Evolutionary conservation across 257 asterid genomes (phyloP).

Genomic region (Catharanthus roseus): DNA sequence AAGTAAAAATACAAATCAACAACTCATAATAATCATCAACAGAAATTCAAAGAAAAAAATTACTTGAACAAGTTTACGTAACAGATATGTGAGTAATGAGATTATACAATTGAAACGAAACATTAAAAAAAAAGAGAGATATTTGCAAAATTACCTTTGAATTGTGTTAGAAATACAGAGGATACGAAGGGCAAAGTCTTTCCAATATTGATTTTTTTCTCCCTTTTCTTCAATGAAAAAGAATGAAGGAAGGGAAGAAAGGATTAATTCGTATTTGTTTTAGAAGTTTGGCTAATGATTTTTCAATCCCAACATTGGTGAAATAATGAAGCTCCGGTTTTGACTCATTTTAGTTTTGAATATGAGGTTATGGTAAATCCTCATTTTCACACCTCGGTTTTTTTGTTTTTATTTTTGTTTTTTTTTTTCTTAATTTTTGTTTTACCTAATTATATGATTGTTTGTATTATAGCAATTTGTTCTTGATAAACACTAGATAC

Average conservation of each 20-base stretch:
- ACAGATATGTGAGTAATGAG: no score
- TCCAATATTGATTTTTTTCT: background rate
- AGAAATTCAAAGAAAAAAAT: background rate
- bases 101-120: no score
- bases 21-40: no score
- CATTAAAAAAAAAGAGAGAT: background rate
- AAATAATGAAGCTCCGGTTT: conserved; percentile 18
- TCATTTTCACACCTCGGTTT: conserved; percentile 32
- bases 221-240: background rate
- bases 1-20: background rate
- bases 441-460: no score
- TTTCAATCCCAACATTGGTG: background rate
- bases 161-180: background rate
- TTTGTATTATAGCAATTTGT: no score
- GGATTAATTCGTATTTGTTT: background rate
- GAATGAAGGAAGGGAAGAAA: background rate
- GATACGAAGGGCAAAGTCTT: conserved; percentile 4
- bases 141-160: conserved; percentile 4
- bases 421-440: no score
- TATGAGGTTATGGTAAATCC: conserved; percentile 35
- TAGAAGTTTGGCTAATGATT: background rate
- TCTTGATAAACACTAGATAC: no score
- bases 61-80: no score
- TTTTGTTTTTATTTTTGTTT: conserved; percentile 5
- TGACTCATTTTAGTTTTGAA: conserved; percentile 24